These are phyloP conservation scores for Tricholoma matsutake DNA, from an alignment of 768 basidiomycete genomes.

Conservation along the genomic window DNA sequence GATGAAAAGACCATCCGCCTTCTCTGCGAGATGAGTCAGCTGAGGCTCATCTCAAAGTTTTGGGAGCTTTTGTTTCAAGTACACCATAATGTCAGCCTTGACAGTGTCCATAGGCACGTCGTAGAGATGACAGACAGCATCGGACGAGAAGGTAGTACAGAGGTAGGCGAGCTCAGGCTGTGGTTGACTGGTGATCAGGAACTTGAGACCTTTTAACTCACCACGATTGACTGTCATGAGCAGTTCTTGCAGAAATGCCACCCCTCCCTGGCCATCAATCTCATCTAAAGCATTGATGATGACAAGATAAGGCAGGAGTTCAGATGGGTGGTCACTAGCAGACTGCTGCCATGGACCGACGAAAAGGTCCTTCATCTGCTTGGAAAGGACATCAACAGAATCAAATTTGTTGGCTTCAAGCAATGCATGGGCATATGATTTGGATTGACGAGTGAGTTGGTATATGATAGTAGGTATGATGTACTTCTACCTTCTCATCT, in stretches of 20 bases:
- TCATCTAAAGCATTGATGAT: constrained; percentile 11
- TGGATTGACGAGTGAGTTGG: neutral
- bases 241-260: constrained; percentile 3
- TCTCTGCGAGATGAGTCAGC: no score
- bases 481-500: neutral
- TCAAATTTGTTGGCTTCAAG: neutral
- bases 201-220: neutral
- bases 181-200: neutral
- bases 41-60: no score
- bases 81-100: neutral
- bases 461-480: neutral
- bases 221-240: neutral
- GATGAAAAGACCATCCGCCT: no score
- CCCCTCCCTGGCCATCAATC: neutral
- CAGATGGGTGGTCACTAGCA: neutral
- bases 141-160: constrained; percentile 13
- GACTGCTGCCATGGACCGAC: no score
- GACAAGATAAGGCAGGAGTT: neutral
- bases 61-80: no score
- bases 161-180: constrained; percentile 8
- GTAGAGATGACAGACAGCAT: constrained; percentile 1
- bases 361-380: no score
- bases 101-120: neutral
- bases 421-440: neutral
- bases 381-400: no score